Conservation (phyloP, 345 rosid genomes). For the Lenwebbia sp. region DNA sequence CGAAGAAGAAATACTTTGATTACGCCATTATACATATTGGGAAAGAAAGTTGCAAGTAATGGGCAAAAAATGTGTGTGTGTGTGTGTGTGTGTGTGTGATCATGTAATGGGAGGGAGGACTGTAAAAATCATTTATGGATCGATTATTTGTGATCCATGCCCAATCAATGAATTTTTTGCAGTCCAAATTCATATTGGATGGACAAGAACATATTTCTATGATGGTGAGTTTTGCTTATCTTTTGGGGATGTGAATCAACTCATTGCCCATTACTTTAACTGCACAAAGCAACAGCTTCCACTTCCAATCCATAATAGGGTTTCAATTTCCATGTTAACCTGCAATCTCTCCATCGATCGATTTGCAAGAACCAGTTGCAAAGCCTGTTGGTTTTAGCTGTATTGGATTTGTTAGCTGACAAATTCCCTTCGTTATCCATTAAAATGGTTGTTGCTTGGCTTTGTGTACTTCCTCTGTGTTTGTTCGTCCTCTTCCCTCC, state of each 20-base stretch:
- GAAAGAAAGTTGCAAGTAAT: too few species aligned
- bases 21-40: not conserved
- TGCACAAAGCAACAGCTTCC: not conserved
- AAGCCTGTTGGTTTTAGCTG: not conserved
- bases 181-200: conserved; percentile 25
- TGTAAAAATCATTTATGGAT: conserved; percentile 31
- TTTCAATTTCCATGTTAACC: not conserved
- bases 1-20: not conserved
- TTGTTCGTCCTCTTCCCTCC: not conserved
- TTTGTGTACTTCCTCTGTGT: not conserved
- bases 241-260: not conserved
- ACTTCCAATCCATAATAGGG: not conserved
- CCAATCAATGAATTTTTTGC: conserved; percentile 38
- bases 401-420: not conserved
- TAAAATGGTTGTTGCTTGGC: not conserved
- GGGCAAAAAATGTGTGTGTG: too few species aligned
- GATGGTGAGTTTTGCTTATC: conserved; percentile 26
- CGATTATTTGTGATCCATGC: conserved; percentile 22
- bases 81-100: too few species aligned
- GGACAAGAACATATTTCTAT: conserved; percentile 6
- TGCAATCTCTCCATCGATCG: not conserved
- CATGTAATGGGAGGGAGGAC: conserved; percentile 23
- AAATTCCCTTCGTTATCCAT: not conserved
- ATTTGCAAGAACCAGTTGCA: not conserved
- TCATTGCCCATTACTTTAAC: not conserved